A percentile compares a stretch with the other conserved stretches of the same genome.
phyloP scores from a whole-genome alignment of 805 yeast genomes.

The Naumovozyma castellii region DNA sequence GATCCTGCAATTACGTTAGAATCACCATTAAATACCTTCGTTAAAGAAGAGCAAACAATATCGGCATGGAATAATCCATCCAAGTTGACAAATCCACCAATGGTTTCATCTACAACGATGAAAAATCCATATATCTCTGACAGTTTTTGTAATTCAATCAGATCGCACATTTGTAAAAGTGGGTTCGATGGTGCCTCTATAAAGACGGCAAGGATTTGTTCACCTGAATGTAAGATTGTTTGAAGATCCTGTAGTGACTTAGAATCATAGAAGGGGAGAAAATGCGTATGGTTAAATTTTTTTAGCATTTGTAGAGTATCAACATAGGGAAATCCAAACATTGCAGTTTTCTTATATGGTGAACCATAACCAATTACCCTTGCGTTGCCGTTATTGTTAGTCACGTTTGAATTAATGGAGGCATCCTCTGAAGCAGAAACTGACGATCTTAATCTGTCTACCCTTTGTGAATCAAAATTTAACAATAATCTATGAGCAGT shows the following conservation, averaged over 20 bases:
- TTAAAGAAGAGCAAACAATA: conserved; percentile 74
- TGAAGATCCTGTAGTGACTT: conserved; percentile 54
- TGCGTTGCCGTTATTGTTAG: not conserved
- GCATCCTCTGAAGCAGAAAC: too few relatives aligned
- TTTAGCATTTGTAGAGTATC: conserved; percentile 79
- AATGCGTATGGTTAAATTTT: conserved; percentile 88
- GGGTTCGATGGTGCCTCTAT: conserved; percentile 96
- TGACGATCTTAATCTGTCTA: conserved; percentile 17
- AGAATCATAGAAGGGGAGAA: conserved; percentile 77
- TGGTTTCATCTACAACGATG: conserved; percentile 87
- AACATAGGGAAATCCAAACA: conserved; percentile 94
- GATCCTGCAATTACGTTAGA: conserved; percentile 95
- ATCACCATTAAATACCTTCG: conserved; percentile 90
- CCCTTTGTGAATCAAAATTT: conserved; percentile 29
- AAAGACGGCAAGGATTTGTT: conserved; percentile 63
- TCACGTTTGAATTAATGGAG: not conserved
- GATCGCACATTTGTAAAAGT: conserved; percentile 74
- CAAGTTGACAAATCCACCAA: conserved; percentile 81
- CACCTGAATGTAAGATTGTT: conserved; percentile 48
- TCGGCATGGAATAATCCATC: conserved; percentile 79
- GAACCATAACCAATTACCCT: conserved; percentile 21
- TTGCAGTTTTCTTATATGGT: conserved; percentile 55
- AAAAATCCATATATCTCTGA: conserved; percentile 65
- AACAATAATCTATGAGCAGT: conserved; percentile 59
- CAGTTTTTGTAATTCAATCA: conserved; percentile 51